Evolutionary conservation across 164 flowering plant genomes (phyloP).

Genomic region (Chimonanthus praecox): DNA sequence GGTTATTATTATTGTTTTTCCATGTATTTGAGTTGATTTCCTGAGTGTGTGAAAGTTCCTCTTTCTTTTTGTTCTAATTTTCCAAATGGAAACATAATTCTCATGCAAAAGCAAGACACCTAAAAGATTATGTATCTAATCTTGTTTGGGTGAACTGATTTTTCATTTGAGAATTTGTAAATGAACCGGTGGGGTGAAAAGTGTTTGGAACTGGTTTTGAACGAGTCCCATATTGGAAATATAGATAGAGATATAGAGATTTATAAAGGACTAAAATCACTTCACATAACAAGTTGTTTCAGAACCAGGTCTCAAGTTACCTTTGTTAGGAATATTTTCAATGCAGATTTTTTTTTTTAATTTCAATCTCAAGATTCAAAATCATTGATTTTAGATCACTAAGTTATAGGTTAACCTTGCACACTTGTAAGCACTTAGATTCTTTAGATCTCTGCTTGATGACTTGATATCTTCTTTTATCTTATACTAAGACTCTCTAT

Average conservation of each 20-base stretch:
- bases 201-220: too few relatives aligned
- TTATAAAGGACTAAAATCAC: too few relatives aligned
- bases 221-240: too few relatives aligned
- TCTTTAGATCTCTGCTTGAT: neutral
- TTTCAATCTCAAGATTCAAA: neutral
- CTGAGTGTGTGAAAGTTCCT: neutral
- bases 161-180: too few relatives aligned
- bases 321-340: too few relatives aligned
- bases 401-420: neutral
- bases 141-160: neutral
- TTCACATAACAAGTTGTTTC: too few relatives aligned
- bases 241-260: too few relatives aligned
- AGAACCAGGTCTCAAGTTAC: too few relatives aligned
- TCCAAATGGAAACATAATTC: too few relatives aligned
- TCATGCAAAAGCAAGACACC: neutral
- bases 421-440: neutral
- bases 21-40: neutral
- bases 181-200: too few relatives aligned
- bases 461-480: neutral
- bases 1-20: neutral
- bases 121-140: neutral
- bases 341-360: neutral
- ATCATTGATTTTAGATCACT: neutral
- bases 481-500: neutral
- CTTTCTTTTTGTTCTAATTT: too few relatives aligned